Conservation (phyloP, 352 stramenopile genomes). For the Vaucheria bursata region DNA sequence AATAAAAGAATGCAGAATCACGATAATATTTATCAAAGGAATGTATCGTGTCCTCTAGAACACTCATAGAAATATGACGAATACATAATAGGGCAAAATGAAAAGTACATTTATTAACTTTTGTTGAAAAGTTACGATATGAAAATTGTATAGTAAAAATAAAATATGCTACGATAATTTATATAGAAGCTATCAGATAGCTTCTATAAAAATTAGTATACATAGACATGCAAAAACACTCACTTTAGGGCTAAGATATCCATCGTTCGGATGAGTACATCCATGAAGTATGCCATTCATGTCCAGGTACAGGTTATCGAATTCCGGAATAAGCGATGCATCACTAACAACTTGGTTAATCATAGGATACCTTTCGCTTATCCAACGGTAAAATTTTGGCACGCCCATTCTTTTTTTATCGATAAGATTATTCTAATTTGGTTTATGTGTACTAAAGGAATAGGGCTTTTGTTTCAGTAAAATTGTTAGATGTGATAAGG, state of each 20-base stretch:
- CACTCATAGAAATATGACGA: no score
- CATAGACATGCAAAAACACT: neutral
- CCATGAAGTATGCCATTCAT: slow-evolving; percentile 99
- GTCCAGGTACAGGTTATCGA: slow-evolving; percentile 92
- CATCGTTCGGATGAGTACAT: slow-evolving; percentile 86
- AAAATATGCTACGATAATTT: neutral
- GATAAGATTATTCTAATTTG: no score
- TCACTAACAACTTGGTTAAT: slow-evolving; percentile 97
- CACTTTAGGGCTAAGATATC: slow-evolving; percentile 60
- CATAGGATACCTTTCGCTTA: slow-evolving; percentile 80
- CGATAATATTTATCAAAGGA: no score
- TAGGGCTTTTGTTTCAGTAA: no score
- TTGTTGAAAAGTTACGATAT: no score
- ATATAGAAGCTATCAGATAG: neutral
- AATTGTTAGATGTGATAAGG: no score
- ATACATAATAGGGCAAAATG: no score
- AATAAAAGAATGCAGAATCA: no score
- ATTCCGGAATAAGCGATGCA: slow-evolving; percentile 89
- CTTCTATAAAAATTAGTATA: neutral
- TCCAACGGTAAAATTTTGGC: slow-evolving; percentile 53
- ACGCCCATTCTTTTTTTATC: slow-evolving; percentile 49
- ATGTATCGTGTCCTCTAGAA: no score
- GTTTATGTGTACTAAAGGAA: no score
- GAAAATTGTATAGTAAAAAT: no score
- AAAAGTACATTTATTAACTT: no score